These are phyloP conservation scores for Blastocystis sp. DNA, from an alignment of 352 stramenopile genomes.

Conservation along the genomic window DNA sequence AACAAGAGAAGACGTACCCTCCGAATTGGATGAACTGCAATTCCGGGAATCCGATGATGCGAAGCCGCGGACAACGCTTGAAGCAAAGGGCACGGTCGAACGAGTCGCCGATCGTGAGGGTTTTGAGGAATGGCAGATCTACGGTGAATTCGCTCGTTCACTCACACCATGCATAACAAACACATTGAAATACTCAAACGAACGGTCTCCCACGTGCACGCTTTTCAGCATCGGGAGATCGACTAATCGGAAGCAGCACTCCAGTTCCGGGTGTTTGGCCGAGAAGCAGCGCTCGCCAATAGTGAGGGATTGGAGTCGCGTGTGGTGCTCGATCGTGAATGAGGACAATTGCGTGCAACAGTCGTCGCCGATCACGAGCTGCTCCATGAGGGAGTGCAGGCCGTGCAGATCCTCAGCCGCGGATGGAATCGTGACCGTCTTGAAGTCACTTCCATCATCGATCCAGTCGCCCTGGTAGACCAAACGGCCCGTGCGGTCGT, in stretches of 20 bases:
- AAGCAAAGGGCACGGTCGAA: background rate
- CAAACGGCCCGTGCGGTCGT: background rate
- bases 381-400: background rate
- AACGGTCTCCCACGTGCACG: background rate
- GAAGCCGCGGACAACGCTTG: background rate
- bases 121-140: background rate
- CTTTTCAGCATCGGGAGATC: background rate
- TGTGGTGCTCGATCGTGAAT: background rate
- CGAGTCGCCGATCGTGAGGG: background rate
- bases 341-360: background rate
- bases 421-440: background rate
- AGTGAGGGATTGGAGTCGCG: background rate
- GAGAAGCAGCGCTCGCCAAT: background rate
- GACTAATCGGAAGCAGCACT: background rate
- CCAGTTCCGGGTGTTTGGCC: background rate
- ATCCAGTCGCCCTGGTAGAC: slow-evolving; percentile 22
- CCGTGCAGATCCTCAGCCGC: background rate
- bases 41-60: background rate
- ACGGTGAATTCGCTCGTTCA: background rate
- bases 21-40: background rate
- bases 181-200: background rate
- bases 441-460: background rate
- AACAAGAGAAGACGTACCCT: background rate
- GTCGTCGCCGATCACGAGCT: background rate
- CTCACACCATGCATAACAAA: background rate